Base-by-base conservation (phyloP, 2,329 filamentous ascomycete genomes). In the Pseudogymnoascus pannorum region DNA sequence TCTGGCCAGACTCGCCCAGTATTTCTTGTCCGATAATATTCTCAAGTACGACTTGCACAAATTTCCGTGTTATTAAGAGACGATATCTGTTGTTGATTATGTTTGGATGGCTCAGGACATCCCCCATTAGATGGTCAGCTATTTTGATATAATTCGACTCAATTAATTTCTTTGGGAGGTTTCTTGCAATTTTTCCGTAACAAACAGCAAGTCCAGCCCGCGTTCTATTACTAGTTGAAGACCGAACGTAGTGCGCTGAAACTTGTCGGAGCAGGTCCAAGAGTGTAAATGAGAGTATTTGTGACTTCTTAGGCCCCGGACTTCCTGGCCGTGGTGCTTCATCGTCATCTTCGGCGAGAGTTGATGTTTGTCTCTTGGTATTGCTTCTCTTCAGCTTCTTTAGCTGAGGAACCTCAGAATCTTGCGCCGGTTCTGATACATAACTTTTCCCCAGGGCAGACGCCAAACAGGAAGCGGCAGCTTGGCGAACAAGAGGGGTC, bases 51-150 rank as follows among this genome's bases (percentile, higher is more conserved):
- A 88, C 87, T 65, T 91, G 87, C 12, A 96, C 85, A 67, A 93
- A 95, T 71, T 88, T 91, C 61, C 94, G 84, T 2, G 91, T 90
- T 63, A 91, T 87, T 14, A 99, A 80, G 14, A 95, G 82, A 16
- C 93, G 88, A 73, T 97, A 96, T 40, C 93, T 87, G 71, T 96
- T 95, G 71, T 91, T 88, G 59, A 81, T 82, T 64, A 97, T 87
- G 60, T 83, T 88, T 2, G 83, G 78, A 69, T 91, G 86, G 63
- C 89, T 89, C 61, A 97, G 78, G 4, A 99, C 73, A 61, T 97
- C 92, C 24, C 85, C 77, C 6, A 94, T 87, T 31, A 97, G 77
- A 71, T 92, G 91, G 65, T 89, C 87, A 4, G 92, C 84, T 65
- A 99, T 92, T 59, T 84, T 85, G 33, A 87, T 77, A 71, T 97